Conservation (phyloP, 768 basidiomycete genomes). For the Fibroporia radiculosa region DNA sequence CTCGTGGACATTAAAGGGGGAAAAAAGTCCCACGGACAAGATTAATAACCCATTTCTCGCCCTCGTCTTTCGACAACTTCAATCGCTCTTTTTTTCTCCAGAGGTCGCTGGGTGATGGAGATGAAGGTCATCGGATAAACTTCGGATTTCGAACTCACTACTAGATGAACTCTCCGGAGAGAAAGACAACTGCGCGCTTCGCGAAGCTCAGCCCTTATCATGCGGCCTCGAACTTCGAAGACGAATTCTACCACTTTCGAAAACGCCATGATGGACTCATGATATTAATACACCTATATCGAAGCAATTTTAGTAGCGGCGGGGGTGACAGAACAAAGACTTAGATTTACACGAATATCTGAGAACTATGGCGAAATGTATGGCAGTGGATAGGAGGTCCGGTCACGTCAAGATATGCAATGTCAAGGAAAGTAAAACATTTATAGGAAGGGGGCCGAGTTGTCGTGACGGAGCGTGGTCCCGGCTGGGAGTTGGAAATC, state of each 20-base stretch:
- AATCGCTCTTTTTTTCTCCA: slow-evolving; percentile 91
- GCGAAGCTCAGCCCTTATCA: slow-evolving; percentile 73
- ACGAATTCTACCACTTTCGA: slow-evolving; percentile 90
- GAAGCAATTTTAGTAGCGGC: slow-evolving; percentile 91
- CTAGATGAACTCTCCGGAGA: slow-evolving; percentile 85
- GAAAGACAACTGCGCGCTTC: slow-evolving; percentile 83
- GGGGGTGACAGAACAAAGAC: no score
- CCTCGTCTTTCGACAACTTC: slow-evolving; percentile 90
- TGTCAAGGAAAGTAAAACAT: no score
- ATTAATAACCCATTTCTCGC: slow-evolving; percentile 99
- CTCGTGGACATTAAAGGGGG: no score
- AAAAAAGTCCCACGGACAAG: slow-evolving; percentile 95
- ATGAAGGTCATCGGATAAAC: no score
- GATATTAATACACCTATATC: slow-evolving; percentile 93
- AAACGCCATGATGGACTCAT: slow-evolving; percentile 89
- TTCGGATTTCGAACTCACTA: slow-evolving; percentile 51
- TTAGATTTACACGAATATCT: no score
- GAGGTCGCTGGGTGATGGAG: slow-evolving; percentile 56
- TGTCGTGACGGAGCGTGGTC: no score
- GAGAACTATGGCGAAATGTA: no score
- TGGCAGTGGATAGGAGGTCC: no score
- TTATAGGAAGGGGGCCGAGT: no score
- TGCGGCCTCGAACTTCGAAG: slow-evolving; percentile 94
- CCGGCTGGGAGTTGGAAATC: no score
- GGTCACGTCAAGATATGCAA: no score